phyloP scores from a whole-genome alignment of 1,284 basidiomycete genomes.

The Pseudozyma hubeiensis region DNA sequence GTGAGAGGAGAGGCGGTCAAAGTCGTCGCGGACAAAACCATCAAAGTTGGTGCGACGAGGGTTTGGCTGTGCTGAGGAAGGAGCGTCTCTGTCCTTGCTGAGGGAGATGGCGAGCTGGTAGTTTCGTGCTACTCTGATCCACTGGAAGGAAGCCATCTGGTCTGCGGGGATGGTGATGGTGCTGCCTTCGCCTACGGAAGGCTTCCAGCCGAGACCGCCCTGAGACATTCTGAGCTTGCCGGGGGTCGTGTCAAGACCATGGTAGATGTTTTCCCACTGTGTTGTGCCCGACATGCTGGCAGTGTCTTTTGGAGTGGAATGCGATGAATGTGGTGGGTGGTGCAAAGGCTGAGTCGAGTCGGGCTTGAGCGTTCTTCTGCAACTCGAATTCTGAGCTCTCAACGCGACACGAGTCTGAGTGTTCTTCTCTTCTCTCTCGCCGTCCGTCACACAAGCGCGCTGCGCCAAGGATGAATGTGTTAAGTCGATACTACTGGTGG shows the following conservation, averaged over 20 bases:
- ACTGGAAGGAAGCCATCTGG: constrained; percentile 59
- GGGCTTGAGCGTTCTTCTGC: constrained; percentile 4
- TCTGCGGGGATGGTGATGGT: constrained; percentile 64
- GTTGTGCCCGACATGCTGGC: constrained; percentile 65
- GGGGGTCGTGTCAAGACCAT: constrained; percentile 78
- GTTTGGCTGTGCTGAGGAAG: constrained; percentile 41
- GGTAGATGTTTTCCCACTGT: constrained; percentile 85
- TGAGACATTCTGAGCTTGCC: constrained; percentile 74
- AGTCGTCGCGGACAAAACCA: constrained; percentile 87
- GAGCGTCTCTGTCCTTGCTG: constrained; percentile 75
- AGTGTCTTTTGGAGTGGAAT: neutral
- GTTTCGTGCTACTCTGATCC: constrained; percentile 79
- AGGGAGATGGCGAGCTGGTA: constrained; percentile 88
- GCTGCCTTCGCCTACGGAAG: constrained; percentile 41
- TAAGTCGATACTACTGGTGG: no score
- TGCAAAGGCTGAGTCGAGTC: constrained; percentile 4
- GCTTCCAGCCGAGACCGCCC: constrained; percentile 66
- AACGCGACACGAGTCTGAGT: constrained; percentile 37
- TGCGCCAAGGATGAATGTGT: no score
- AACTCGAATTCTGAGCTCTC: constrained; percentile 1
- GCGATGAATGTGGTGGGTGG: neutral
- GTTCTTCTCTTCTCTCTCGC: neutral
- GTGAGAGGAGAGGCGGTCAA: constrained; percentile 67
- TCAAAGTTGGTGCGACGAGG: constrained; percentile 83
- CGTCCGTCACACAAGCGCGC: no score